Evolutionary conservation across 768 basidiomycete species (phyloP).

Genomic region (Leccinellum rugosiceps): DNA sequence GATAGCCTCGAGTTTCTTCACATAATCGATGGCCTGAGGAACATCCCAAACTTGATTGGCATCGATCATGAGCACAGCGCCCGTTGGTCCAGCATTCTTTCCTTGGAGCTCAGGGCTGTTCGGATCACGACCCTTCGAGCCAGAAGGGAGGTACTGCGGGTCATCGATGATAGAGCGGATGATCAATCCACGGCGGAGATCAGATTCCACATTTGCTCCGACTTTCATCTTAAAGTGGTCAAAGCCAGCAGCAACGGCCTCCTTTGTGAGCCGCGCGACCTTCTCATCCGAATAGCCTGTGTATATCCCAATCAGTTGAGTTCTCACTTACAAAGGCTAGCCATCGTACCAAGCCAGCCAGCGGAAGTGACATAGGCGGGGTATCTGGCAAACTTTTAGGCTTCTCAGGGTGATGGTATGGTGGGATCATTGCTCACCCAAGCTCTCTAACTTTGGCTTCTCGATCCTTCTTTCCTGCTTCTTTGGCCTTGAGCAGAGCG

Average conservation of each 20-base stretch:
- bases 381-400: constrained; percentile 48
- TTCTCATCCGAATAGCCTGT: constrained; percentile 91
- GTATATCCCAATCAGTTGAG: constrained; percentile 5
- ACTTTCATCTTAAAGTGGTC: constrained; percentile 99
- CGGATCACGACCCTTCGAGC: constrained; percentile 55
- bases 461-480: constrained; percentile 71
- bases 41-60: constrained; percentile 98
- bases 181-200: constrained; percentile 81
- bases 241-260: constrained; percentile 84
- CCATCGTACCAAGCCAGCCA: constrained; percentile 73
- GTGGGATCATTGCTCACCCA: constrained; percentile 43
- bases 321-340: not conserved
- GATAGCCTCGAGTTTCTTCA: constrained; percentile 70
- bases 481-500: constrained; percentile 73
- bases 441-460: constrained; percentile 70
- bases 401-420: not conserved
- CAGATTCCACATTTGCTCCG: constrained; percentile 76
- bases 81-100: constrained; percentile 94
- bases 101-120: constrained; percentile 61
- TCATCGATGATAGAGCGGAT: constrained; percentile 96
- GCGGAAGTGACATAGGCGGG: constrained; percentile 94
- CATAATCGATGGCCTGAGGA: constrained; percentile 87
- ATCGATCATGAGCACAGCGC: constrained; percentile 94
- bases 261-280: constrained; percentile 78
- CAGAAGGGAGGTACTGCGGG: constrained; percentile 72